phyloP scores from a whole-genome alignment of 2,329 filamentous ascomycete genomes.

The Microsporum ferrugineum region DNA sequence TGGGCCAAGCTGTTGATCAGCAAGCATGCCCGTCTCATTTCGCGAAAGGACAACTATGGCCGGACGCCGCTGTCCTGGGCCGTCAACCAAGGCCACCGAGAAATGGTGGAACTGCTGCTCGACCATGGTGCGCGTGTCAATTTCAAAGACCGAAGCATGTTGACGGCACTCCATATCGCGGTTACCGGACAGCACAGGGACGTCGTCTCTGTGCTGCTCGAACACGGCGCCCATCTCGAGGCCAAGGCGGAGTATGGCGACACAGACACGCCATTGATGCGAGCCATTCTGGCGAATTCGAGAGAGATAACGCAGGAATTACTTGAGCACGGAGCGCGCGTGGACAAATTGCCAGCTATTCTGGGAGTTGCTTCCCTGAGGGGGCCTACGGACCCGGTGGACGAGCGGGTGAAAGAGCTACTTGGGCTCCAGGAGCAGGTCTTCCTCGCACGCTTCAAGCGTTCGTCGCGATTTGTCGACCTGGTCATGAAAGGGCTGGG shows the following conservation, averaged over 20 bases:
- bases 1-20: slow-evolving; percentile 19
- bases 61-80: slow-evolving; percentile 13
- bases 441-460: neutral
- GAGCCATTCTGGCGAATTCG: slow-evolving; percentile 12
- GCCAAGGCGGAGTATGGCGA: slow-evolving; percentile 7
- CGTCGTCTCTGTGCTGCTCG: slow-evolving; percentile 15
- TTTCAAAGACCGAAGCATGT: slow-evolving; percentile 21
- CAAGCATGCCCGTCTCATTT: slow-evolving; percentile 15
- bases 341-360: neutral
- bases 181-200: slow-evolving; percentile 14
- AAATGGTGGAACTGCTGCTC: slow-evolving; percentile 26
- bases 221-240: slow-evolving; percentile 13
- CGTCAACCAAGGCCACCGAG: slow-evolving; percentile 6
- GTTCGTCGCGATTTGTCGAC: neutral
- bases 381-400: neutral
- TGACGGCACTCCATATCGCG: slow-evolving; percentile 19
- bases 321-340: neutral
- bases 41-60: slow-evolving; percentile 14
- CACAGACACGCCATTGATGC: slow-evolving; percentile 15
- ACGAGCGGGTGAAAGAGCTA: neutral
- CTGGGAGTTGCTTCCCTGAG: neutral
- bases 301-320: neutral
- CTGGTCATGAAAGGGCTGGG: neutral
- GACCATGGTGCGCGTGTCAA: slow-evolving; percentile 38
- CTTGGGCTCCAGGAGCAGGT: neutral